Conservation (phyloP, 1,284 basidiomycete genomes). For the Rhizoctonia solani region DNA sequence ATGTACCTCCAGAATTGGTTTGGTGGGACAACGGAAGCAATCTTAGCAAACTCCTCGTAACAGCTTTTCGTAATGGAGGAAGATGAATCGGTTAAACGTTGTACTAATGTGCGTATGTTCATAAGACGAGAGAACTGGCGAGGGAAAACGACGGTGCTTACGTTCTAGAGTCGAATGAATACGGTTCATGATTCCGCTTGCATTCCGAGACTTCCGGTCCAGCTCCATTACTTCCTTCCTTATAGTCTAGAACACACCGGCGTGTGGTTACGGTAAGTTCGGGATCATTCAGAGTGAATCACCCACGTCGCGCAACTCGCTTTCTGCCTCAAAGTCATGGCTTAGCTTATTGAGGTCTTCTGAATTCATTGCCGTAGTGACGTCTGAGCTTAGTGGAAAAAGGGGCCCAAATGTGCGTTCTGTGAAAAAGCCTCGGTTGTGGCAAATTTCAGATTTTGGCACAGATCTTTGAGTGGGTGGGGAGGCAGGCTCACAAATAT, state of each 20-base stretch:
- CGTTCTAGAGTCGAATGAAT: slow-evolving; percentile 73
- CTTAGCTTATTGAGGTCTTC: slow-evolving; percentile 31
- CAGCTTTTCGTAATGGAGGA: slow-evolving; percentile 60
- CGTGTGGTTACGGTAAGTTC: not conserved
- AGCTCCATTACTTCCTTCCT: slow-evolving; percentile 29
- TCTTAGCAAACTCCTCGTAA: slow-evolving; percentile 53
- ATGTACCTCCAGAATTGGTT: slow-evolving; percentile 83
- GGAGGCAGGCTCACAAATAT: no score
- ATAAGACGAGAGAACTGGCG: not conserved
- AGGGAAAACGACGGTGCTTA: slow-evolving; percentile 46
- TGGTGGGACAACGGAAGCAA: slow-evolving; percentile 56
- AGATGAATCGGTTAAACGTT: slow-evolving; percentile 60
- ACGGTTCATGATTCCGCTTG: slow-evolving; percentile 65
- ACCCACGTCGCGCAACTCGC: slow-evolving; percentile 30
- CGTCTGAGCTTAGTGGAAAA: no score
- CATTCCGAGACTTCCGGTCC: slow-evolving; percentile 30
- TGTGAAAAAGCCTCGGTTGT: no score
- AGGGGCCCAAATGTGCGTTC: no score
- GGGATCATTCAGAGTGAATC: not conserved
- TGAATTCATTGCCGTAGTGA: no score
- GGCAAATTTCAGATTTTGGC: no score
- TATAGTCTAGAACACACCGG: not conserved
- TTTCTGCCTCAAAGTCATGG: slow-evolving; percentile 29
- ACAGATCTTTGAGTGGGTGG: no score
- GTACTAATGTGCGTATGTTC: slow-evolving; percentile 51